Percentiles rank a stretch among this genome's conserved stretches.
phyloP scores from a whole-genome alignment of 768 basidiomycete species.

The Boletus rufocinnamomeus region DNA sequence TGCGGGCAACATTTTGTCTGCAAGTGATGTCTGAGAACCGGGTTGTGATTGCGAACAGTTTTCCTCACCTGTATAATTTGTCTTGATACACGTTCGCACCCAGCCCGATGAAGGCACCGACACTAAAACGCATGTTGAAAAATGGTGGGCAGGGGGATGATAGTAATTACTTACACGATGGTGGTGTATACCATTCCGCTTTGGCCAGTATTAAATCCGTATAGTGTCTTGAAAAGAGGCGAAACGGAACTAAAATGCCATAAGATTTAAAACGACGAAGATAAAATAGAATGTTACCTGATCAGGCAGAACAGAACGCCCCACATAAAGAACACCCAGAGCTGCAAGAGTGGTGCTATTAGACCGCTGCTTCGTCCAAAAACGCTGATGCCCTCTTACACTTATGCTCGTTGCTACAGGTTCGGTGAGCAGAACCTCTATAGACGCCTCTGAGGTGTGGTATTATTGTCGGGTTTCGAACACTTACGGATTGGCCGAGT shows the following conservation, averaged over 20 bases:
- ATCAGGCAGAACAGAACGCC: slow-evolving; percentile 69
- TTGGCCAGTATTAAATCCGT: slow-evolving; percentile 61
- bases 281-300: slow-evolving; percentile 37
- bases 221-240: slow-evolving; percentile 54
- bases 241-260: slow-evolving; percentile 48
- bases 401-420: slow-evolving; percentile 73
- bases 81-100: slow-evolving; percentile 48
- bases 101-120: slow-evolving; percentile 53
- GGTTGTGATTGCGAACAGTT: not conserved
- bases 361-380: not conserved
- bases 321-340: slow-evolving; percentile 74
- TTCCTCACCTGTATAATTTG: slow-evolving; percentile 43
- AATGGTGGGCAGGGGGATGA: not conserved
- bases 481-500: slow-evolving; percentile 69
- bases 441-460: not conserved
- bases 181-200: slow-evolving; percentile 61
- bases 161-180: slow-evolving; percentile 45
- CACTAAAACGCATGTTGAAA: slow-evolving; percentile 35
- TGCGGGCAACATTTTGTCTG: slow-evolving; percentile 30
- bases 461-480: not conserved
- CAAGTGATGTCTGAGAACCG: slow-evolving; percentile 29
- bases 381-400: slow-evolving; percentile 39
- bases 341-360: slow-evolving; percentile 33
- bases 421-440: slow-evolving; percentile 42
- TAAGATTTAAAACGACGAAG: not conserved